Percentiles rank a stretch among this genome's conserved stretches.
Evolutionary conservation across 257 asterid genomes (phyloP).

Genomic region (Linaria vulgaris): DNA sequence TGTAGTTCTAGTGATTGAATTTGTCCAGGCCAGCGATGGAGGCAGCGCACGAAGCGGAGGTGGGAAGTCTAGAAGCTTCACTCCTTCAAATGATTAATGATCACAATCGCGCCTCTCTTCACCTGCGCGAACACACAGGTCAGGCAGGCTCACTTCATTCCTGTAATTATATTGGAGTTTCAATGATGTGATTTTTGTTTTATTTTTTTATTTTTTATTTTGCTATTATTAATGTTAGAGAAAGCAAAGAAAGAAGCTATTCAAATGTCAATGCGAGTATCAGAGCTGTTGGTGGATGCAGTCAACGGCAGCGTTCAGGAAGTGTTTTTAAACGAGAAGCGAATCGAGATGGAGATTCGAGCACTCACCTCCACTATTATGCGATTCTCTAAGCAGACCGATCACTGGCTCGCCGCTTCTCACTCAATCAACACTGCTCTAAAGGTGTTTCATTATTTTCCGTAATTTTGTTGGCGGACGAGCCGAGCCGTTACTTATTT

Average conservation of each 20-base stretch:
- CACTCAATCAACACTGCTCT: conserved; percentile 77
- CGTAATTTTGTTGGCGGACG: background rate
- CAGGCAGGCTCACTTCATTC: no score
- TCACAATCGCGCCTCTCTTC: conserved; percentile 51
- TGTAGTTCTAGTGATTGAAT: no score
- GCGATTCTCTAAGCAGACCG: conserved; percentile 75
- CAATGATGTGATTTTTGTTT: no score
- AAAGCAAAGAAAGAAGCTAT: conserved; percentile 76
- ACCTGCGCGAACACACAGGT: conserved; percentile 72
- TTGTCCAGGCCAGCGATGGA: conserved; percentile 42
- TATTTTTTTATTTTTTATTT: background rate
- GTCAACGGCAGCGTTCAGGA: conserved; percentile 82
- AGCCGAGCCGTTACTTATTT: conserved; percentile 5
- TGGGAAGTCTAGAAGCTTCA: conserved; percentile 69
- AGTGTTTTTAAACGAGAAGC: conserved; percentile 69
- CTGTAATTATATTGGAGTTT: no score
- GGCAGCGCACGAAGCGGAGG: conserved; percentile 50
- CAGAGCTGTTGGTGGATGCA: conserved; percentile 66
- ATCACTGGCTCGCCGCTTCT: conserved; percentile 88
- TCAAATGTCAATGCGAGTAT: conserved; percentile 49
- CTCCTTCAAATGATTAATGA: conserved; percentile 61
- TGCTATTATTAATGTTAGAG: conserved; percentile 44
- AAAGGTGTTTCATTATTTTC: no score
- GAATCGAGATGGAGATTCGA: conserved; percentile 78
- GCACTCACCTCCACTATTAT: conserved; percentile 51